Conservation (phyloP, 352 stramenopile genomes). For the Phytophthora gonapodyides region DNA sequence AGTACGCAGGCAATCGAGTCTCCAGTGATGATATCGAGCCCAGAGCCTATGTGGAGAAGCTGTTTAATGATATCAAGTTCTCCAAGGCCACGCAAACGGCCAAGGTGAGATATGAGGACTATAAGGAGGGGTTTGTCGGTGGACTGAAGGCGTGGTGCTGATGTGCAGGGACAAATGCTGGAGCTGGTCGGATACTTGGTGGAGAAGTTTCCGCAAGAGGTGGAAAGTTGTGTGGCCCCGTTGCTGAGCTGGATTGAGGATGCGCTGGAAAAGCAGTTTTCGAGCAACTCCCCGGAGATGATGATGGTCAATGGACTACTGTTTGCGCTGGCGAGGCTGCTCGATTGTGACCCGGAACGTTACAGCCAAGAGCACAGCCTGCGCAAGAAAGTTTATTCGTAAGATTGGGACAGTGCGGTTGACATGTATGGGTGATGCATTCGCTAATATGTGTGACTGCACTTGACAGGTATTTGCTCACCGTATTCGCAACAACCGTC, state of each 20-base stretch:
- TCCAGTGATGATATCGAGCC: constrained; percentile 58
- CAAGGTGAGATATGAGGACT: constrained; percentile 35
- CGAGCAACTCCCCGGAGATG: constrained; percentile 65
- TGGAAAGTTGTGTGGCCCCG: constrained; percentile 31
- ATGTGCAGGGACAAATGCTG: constrained; percentile 54
- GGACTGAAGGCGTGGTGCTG: constrained; percentile 2
- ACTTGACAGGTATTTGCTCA: constrained; percentile 54
- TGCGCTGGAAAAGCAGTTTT: constrained; percentile 76
- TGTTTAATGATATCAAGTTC: constrained; percentile 82
- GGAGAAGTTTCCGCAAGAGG: constrained; percentile 49
- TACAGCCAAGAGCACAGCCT: constrained; percentile 44
- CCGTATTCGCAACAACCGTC: constrained; percentile 62
- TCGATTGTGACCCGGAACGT: constrained; percentile 56
- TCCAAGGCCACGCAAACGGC: constrained; percentile 70
- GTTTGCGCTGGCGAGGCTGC: constrained; percentile 56
- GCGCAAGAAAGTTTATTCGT: constrained; percentile 74
- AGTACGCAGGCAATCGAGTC: constrained; percentile 40
- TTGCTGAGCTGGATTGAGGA: constrained; percentile 75
- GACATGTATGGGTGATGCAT: constrained; percentile 1
- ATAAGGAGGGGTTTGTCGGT: not conserved
- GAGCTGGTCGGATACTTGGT: constrained; percentile 65
- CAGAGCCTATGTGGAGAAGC: constrained; percentile 59
- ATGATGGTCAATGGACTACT: constrained; percentile 76
- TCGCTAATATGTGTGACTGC: constrained; percentile 8
- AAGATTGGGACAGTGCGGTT: constrained; percentile 18